Evolutionary conservation across 352 stramenopile genomes (phyloP).

Genomic region (Globisporangium uncinulatum): DNA sequence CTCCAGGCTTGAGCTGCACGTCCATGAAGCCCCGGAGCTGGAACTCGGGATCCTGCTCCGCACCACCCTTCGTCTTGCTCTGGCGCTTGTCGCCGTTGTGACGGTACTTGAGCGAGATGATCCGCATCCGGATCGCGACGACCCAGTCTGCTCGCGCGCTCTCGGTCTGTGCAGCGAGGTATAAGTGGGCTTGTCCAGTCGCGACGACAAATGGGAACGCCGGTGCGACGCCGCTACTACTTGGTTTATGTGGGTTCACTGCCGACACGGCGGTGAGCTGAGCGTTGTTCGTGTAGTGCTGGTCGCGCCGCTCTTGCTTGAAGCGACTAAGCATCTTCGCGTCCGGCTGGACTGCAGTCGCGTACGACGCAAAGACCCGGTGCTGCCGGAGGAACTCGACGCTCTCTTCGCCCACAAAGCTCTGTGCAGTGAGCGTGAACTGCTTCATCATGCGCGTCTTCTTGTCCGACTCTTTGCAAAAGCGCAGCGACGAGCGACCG

Average conservation of each 20-base stretch:
- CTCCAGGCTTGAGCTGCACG: slow-evolving; percentile 38
- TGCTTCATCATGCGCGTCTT: slow-evolving; percentile 60
- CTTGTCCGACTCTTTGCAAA: slow-evolving; percentile 36
- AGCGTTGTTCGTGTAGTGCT: slow-evolving; percentile 12
- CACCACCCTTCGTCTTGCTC: slow-evolving; percentile 9
- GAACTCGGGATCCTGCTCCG: slow-evolving; percentile 1
- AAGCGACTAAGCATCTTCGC: slow-evolving; percentile 25
- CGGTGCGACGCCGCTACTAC: slow-evolving; percentile 12
- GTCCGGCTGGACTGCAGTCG: slow-evolving; percentile 28
- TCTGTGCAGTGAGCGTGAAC: slow-evolving; percentile 49
- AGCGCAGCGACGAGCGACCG: slow-evolving; percentile 43
- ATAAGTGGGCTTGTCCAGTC: slow-evolving; percentile 46
- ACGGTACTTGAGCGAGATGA: slow-evolving; percentile 62
- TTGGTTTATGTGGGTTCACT: slow-evolving; percentile 1
- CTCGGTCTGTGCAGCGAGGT: slow-evolving; percentile 37
- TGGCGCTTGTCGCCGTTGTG: slow-evolving; percentile 23
- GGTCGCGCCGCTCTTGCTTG: slow-evolving; percentile 24
- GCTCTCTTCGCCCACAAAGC: slow-evolving; percentile 49
- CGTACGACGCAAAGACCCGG: slow-evolving; percentile 29
- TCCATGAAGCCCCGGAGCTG: slow-evolving; percentile 56
- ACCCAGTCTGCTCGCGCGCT: slow-evolving; percentile 55
- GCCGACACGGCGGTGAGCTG: not conserved
- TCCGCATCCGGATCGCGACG: slow-evolving; percentile 51
- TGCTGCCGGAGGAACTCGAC: slow-evolving; percentile 46
- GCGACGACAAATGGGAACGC: slow-evolving; percentile 57